Conservation (phyloP, 176 grass and related monocot genomes). For the Hordeum marinum region DNA sequence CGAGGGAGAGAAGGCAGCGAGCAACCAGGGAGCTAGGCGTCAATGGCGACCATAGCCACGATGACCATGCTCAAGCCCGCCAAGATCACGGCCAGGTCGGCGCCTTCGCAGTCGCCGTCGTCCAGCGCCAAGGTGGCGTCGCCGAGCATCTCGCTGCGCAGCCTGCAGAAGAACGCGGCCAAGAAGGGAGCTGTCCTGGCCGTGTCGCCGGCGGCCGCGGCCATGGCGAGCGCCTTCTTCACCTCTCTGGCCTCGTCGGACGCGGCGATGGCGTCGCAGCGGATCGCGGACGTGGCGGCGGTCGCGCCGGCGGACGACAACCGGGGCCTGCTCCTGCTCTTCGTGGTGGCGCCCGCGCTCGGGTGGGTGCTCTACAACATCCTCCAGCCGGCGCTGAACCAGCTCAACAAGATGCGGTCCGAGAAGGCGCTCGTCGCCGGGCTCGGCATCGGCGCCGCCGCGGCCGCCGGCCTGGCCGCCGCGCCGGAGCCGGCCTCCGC, state of each 20-base stretch:
- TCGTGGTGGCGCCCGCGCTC: constrained; percentile 59
- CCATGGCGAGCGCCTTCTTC: constrained; percentile 59
- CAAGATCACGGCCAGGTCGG: constrained; percentile 24
- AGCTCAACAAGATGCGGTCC: constrained; percentile 57
- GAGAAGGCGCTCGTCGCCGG: constrained; percentile 44
- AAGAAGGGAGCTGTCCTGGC: constrained; percentile 11
- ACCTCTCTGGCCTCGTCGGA: constrained; percentile 42
- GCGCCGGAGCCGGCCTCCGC: constrained; percentile 34
- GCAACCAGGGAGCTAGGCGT: not conserved
- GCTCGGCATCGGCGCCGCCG: constrained; percentile 40
- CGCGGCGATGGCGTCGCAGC: constrained; percentile 50
- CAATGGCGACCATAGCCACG: constrained; percentile 71
- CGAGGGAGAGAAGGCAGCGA: not conserved
- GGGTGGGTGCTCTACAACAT: constrained; percentile 87
- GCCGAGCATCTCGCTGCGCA: constrained; percentile 44
- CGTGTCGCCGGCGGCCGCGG: constrained; percentile 31
- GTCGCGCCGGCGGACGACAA: constrained; percentile 22
- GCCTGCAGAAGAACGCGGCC: constrained; percentile 13
- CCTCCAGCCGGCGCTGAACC: constrained; percentile 78
- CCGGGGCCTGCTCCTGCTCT: constrained; percentile 57
- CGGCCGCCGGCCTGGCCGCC: constrained; percentile 27
- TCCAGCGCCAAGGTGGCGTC: not conserved
- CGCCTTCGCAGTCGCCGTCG: not conserved
- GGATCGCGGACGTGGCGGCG: constrained; percentile 43
- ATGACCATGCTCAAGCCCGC: constrained; percentile 67